Evolutionary conservation across 352 stramenopile species (phyloP), one percentile per base, ranked within the genome.

Genomic region (Globisporangium recalcitrans): DNA sequence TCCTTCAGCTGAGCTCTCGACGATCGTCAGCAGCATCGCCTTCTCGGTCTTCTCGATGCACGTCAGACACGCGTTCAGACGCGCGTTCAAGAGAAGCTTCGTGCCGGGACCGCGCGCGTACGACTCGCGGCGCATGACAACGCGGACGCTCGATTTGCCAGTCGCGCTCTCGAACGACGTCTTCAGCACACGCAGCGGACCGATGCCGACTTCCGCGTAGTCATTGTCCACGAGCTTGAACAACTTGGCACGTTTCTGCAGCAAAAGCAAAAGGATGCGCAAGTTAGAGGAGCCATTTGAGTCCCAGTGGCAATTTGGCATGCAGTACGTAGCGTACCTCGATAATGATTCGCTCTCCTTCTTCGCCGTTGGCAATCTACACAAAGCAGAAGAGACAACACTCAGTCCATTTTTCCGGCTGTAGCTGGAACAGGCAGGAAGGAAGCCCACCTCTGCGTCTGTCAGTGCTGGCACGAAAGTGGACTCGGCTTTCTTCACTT

Each of bases 61-160:
- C 36, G 82, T 47, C 55, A 90, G 52, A 56, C 75, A 91, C 34
- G 83, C 82, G 26, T 67, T 73, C 56, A 93, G 72, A 6, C 78
- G 75, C 10, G 75, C 73, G 62, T 93, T 93, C 61, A 93, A 65
- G 42, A 93, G 69, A 64, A 93, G 69, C 70, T 91, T 91, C 19
- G 82, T 90, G 52, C 84, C 84, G 13, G 81, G 84, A 24, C 84
- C 84, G 29, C 76, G 71, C 21, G 77, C 58, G 62, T 93, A 87
- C 52, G 81, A 90, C 70, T 93, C 84, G 32, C 84, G 82, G 24
- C 84, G 79, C 84, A 93, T 93, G 29, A 93, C 84, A 26, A 93
- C 64, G 8, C 84, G 82, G 31, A 74, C 77, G 34, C 68, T 85
- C 9, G 70, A 68, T 44, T 82, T 82, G 32, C 70, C 72, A 4